Evolutionary conservation across 2,329 filamentous ascomycete species (phyloP).

Genomic region (Pseudogymnoascus sp.): DNA sequence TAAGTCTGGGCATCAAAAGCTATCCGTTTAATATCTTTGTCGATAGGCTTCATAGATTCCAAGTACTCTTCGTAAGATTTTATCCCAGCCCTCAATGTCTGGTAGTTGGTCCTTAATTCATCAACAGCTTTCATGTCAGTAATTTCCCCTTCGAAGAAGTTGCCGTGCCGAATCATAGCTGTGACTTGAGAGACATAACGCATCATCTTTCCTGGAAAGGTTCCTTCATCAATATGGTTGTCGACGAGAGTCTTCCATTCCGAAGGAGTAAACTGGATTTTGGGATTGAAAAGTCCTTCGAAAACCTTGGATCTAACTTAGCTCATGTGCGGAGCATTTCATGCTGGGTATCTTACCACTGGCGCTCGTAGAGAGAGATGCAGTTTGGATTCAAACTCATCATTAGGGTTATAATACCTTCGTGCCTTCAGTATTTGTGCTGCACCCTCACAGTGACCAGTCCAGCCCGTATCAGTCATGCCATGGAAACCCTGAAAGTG

Average conservation of each 20-base stretch:
- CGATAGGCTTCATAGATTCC: not conserved
- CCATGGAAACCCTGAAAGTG: not conserved
- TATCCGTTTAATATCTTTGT: not conserved
- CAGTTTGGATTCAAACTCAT: constrained; percentile 29
- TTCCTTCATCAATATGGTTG: constrained; percentile 23
- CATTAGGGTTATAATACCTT: constrained; percentile 23
- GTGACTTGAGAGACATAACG: constrained; percentile 26
- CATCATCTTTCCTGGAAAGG: constrained; percentile 27
- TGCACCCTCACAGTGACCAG: constrained; percentile 17
- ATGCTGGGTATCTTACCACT: constrained; percentile 23
- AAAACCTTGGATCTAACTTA: constrained; percentile 21
- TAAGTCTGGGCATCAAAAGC: constrained; percentile 1
- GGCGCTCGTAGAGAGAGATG: constrained; percentile 29
- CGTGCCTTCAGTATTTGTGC: constrained; percentile 28
- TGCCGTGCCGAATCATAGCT: constrained; percentile 24
- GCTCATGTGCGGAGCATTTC: not conserved
- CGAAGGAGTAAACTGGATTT: constrained; percentile 25
- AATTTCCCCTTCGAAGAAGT: constrained; percentile 10
- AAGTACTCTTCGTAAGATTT: not conserved
- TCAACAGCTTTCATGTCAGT: not conserved
- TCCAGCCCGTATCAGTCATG: not conserved
- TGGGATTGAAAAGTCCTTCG: constrained; percentile 29
- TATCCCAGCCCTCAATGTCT: not conserved
- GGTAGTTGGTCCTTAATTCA: not conserved
- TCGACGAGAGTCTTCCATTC: constrained; percentile 30